Base-by-base conservation (phyloP, 2,329 filamentous ascomycete genomes). In the Penicillium occitanis region DNA sequence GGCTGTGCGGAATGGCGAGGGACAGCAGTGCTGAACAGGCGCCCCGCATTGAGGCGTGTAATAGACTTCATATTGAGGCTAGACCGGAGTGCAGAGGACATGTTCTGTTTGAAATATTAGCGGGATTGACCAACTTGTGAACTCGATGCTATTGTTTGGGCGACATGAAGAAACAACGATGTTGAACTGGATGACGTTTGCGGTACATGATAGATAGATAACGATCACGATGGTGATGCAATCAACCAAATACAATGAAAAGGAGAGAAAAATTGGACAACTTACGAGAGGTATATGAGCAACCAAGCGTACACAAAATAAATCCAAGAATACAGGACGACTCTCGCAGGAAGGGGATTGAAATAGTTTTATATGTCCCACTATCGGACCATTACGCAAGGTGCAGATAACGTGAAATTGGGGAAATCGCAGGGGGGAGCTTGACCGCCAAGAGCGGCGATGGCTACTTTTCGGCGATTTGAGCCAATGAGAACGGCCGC, bases 1-100 rank as follows among this genome's bases (percentile, higher is more conserved):
- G 84, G 72, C 71, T 83, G 81, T 14, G 75, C 73, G 19, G 76
- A 76, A 62, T 72, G 72, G 46, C 78, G 71, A 46, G 71, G 70
- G n/a, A 74, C 70, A 58, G 76, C 76, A 65, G 78, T 77, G 46
- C 73, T 75, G 66, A 80, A 72, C 64, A 74, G 69, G 63, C 78
- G 78, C 62, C 70, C 71, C 64, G 72, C 73, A 35, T 75, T 76
- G 30, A 77, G 69, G 59, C 76, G 77, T 66, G 73, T 70, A 30
- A 50, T 46, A 19, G 70, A 73, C 67, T 75, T 74, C 70, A 78
- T 68, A 67, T 74, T 72, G 59, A 76, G 65, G 69, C 75, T 73
- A 61, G 76, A 76, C 50, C 78, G 77, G 69, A 77, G 71, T 63
- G 77, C 68, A 30, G 74, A 75, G 53, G 77, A 72, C 78, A 80